These are phyloP conservation scores for Cladosporium phlei DNA, from an alignment of 2,329 filamentous ascomycete genomes.

Conservation along the genomic window DNA sequence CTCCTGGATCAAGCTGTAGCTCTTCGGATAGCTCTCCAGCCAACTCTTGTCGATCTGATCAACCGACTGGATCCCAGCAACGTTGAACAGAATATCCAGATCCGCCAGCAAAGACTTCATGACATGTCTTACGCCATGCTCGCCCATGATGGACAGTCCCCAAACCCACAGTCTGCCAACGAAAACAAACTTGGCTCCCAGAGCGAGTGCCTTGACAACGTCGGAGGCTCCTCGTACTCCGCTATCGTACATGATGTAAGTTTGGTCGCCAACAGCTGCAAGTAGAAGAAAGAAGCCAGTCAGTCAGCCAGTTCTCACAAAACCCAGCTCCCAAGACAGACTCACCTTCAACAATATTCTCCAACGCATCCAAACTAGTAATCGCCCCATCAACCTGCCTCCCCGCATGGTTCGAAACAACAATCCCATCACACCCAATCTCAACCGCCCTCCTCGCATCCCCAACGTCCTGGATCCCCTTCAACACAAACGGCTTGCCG, in stretches of 20 bases:
- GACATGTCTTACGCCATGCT: conserved; percentile 57
- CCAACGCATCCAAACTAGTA: conserved; percentile 55
- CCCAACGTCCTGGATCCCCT: conserved; percentile 63
- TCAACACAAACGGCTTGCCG: conserved; percentile 56
- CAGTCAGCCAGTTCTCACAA: too few species aligned
- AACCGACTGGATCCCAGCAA: conserved; percentile 46
- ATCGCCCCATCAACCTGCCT: conserved; percentile 59
- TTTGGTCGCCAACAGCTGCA: conserved; percentile 45
- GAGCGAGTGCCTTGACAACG: conserved; percentile 56
- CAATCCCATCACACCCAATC: conserved; percentile 60
- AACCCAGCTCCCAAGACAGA: too few species aligned
- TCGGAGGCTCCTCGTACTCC: conserved; percentile 55
- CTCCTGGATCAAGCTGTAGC: conserved; percentile 23
- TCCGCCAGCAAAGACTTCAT: conserved; percentile 59
- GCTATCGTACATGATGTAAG: conserved; percentile 56
- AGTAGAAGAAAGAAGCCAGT: too few species aligned
- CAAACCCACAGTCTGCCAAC: conserved; percentile 59
- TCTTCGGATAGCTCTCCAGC: conserved; percentile 26
- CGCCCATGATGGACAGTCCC: conserved; percentile 56
- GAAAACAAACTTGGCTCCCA: conserved; percentile 60
- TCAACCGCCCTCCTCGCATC: conserved; percentile 60
- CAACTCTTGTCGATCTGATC: conserved; percentile 46
- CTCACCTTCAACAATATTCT: conserved; percentile 52
- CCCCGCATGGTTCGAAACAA: conserved; percentile 68
- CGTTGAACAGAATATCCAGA: conserved; percentile 58